phyloP scores from a whole-genome alignment of 805 yeast genomes.

The Suhomyces vadensis region DNA sequence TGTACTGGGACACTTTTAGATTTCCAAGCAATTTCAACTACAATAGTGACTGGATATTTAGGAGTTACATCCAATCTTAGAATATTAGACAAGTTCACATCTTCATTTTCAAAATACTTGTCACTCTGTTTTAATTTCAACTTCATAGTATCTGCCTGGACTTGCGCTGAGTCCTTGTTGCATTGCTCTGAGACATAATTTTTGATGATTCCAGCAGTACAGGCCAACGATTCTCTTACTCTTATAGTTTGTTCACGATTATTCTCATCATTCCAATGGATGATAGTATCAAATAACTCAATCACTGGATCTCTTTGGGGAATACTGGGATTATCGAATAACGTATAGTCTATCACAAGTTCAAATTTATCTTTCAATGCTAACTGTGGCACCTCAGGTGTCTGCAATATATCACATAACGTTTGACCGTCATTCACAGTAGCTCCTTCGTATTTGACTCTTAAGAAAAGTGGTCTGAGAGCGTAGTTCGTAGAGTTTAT shows the following conservation, averaged over 20 bases:
- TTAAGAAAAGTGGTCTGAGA: conserved; percentile 29
- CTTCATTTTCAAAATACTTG: conserved; percentile 8
- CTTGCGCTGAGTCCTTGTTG: neutral
- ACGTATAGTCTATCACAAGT: conserved; percentile 26
- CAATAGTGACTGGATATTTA: neutral
- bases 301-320: conserved; percentile 27
- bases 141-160: neutral
- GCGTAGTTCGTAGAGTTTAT: conserved; percentile 19
- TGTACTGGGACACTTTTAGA: neutral
- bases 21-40: neutral
- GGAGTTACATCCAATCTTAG: conserved; percentile 33
- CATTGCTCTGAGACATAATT: conserved; percentile 17
- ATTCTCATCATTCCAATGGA: conserved; percentile 15
- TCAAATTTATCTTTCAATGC: conserved; percentile 11
- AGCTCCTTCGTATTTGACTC: conserved; percentile 14
- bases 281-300: conserved; percentile 24
- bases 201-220: conserved; percentile 21
- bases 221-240: conserved; percentile 20
- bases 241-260: neutral
- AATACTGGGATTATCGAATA: conserved; percentile 18
- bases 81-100: conserved; percentile 12
- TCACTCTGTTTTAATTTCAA: neutral
- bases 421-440: conserved; percentile 13
- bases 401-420: conserved; percentile 15
- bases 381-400: conserved; percentile 6